These are phyloP conservation scores for Microstegium vimineum DNA, from an alignment of 176 grass and related monocot species.

Conservation along the genomic window DNA sequence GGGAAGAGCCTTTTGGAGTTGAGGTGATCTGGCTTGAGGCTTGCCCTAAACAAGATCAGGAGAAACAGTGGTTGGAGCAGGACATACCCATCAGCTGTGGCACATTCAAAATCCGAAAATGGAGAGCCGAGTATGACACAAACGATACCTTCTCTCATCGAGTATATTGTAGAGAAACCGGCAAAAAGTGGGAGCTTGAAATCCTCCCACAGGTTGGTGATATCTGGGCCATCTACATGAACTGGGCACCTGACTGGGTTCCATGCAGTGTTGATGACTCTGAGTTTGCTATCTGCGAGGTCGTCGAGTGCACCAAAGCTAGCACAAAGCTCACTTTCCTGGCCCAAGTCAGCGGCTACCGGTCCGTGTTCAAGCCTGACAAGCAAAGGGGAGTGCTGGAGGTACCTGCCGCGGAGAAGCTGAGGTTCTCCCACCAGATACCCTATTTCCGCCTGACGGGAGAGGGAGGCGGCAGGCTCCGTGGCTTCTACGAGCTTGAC, in stretches of 20 bases:
- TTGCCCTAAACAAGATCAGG: conserved; percentile 44
- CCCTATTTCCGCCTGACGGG: conserved; percentile 52
- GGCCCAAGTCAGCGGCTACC: conserved; percentile 51
- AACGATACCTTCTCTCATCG: conserved; percentile 65
- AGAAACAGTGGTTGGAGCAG: conserved; percentile 50
- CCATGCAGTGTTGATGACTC: conserved; percentile 23
- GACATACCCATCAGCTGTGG: conserved; percentile 63
- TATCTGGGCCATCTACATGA: conserved; percentile 78
- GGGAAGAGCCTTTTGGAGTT: conserved; percentile 43
- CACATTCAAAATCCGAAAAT: conserved; percentile 50
- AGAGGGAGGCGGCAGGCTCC: conserved; percentile 59
- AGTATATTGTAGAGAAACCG: conserved; percentile 8
- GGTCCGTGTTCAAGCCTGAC: conserved; percentile 60
- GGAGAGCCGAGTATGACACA: conserved; percentile 33
- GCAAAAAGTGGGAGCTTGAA: conserved; percentile 21
- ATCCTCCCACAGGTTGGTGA: conserved; percentile 56
- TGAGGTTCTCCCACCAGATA: conserved; percentile 80
- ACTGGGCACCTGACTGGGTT: conserved; percentile 65
- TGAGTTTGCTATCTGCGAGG: conserved; percentile 56
- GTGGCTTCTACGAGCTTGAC: conserved; percentile 83
- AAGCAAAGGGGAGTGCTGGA: conserved; percentile 24
- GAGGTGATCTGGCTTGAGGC: conserved; percentile 78
- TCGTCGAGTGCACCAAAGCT: conserved; percentile 41
- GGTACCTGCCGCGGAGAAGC: conserved; percentile 38
- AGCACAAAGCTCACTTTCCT: conserved; percentile 42